Base-by-base conservation (phyloP, 2,329 filamentous ascomycete genomes). In the Blastomyces parvus region DNA sequence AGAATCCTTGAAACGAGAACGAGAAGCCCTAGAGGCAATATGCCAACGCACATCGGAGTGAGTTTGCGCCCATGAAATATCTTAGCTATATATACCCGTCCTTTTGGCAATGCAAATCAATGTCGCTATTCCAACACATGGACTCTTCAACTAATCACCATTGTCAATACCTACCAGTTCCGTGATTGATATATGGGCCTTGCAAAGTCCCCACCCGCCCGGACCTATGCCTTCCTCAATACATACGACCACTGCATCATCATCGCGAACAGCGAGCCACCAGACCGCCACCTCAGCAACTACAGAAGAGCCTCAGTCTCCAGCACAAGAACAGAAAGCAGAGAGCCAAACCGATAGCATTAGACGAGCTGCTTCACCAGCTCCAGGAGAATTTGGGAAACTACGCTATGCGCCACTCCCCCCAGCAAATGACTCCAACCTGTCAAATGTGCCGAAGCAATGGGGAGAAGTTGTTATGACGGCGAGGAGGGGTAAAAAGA, bases 1-100 rank as follows among this genome's bases (percentile, higher is more conserved):
- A 6, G 76, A 78, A 66, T 74, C 74, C 63, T 65, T 77, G 64
- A 77, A 74, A 65, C 76, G 76, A 44, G 78, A 80, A 66, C 70
- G 77, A 52, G 78, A 80, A 67, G 77, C 77, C 8, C 67, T 79
- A 50, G 77, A 79, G 65, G 74, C 76, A 4, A 80, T 80, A 65
- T 79, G 78, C 67, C 78, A 79, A 66, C 72, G 75, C 58, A 74
- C 77, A 61, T 80, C 78, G n/a, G 78, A 80, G 78, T 80, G 46
- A 36, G 27, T 46, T 38, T 52, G 4, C 36, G 42, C 33, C 36
- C 6, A 38, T 14, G n/a, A 25, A 5, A 42, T n/a, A 14, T 5
- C 14, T 6, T 11, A 36, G 33, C n/a, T 52, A 42, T n/a, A 58
- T 44, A 42, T 27, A 8, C n/a, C 55, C 14, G 9, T 4, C 11